phyloP scores from a whole-genome alignment of 1,139 yeast species.

The Magnusiomyces magnusii region DNA sequence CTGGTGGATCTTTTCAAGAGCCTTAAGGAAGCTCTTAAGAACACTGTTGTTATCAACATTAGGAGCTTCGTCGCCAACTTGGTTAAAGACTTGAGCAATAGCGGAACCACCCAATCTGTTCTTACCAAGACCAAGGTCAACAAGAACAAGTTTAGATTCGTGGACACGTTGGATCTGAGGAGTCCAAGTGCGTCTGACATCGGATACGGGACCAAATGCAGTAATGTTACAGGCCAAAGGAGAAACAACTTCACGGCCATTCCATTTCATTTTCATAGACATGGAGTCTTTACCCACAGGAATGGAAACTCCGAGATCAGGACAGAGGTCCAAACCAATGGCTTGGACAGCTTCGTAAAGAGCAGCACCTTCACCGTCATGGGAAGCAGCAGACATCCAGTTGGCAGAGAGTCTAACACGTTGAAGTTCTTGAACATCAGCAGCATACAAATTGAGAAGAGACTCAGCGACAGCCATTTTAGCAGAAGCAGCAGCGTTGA shows the following conservation, averaged over 20 bases:
- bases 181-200: constrained; percentile 92
- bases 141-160: constrained; percentile 59
- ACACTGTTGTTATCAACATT: constrained; percentile 62
- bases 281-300: constrained; percentile 99
- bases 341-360: constrained; percentile 97
- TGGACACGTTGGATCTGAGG: constrained; percentile 57
- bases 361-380: constrained; percentile 92
- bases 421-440: constrained; percentile 71
- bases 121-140: constrained; percentile 63
- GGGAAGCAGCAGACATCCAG: constrained; percentile 99
- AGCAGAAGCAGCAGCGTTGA: constrained; percentile 93
- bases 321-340: constrained; percentile 89
- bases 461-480: constrained; percentile 97
- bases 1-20: constrained; percentile 66
- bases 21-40: constrained; percentile 61
- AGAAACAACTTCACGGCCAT: constrained; percentile 73
- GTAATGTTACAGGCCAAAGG: constrained; percentile 91
- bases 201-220: constrained; percentile 80
- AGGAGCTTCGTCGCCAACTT: constrained; percentile 79
- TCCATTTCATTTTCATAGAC: constrained; percentile 99
- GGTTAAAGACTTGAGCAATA: constrained; percentile 84
- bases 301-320: constrained; percentile 80
- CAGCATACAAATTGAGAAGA: constrained; percentile 78
- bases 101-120: constrained; percentile 83
- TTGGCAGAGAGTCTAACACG: constrained; percentile 87